Base-by-base conservation (phyloP, 129 eudicot genomes). In the Flaveria linearis region DNA sequence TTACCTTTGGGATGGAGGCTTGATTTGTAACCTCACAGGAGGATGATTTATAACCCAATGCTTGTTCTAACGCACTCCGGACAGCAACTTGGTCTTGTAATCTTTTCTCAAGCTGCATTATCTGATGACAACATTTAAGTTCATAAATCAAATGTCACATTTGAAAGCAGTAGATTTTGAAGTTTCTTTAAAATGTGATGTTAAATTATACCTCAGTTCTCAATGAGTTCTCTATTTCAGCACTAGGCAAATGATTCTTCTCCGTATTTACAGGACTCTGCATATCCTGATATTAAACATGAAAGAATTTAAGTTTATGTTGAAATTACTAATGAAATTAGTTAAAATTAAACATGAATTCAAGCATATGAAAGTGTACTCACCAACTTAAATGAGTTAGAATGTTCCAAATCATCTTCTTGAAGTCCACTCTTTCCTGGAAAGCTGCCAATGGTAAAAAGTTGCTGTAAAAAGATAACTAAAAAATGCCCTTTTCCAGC, bases 81-180 rank as follows among this genome's bases (percentile, higher is more conserved):
- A 86, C 90, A 13, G 84, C 85, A 57, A 95, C 87, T 85, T 95
- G 99, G 18, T 86, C 88, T 53, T 86, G 89, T 61, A 95, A 81
- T 84, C 99, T 87, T 88, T 85, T 89, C 83, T 95, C 97, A 8
- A 95, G 96, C 71, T 83, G 93, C 77, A 86, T 43, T 77, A 95
- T 95, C 99, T 95, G 80, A 49, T 69, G 25, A 51, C 52, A 55
- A 47, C 67, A 47, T 57, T 42, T 10, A 18, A 56, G 14, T 16
- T 20, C 11, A 52, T 42, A 26, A 26, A 70, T 41, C 50, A 49
- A 14, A 14, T 16, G 25, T 36, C 51, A 66, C 51, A n/a, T 17
- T 62, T 18, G 22, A 26, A 26, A 62, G 30, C 43, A 30, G 41
- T 26, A n/a, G 20, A 55, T 57, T 57, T 46, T 41, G 9, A 39